A percentile compares a stretch with the other conserved stretches of the same genome.
Evolutionary conservation across 2,329 filamentous ascomycete species (phyloP).

Genomic region (Aspergillus sp.): DNA sequence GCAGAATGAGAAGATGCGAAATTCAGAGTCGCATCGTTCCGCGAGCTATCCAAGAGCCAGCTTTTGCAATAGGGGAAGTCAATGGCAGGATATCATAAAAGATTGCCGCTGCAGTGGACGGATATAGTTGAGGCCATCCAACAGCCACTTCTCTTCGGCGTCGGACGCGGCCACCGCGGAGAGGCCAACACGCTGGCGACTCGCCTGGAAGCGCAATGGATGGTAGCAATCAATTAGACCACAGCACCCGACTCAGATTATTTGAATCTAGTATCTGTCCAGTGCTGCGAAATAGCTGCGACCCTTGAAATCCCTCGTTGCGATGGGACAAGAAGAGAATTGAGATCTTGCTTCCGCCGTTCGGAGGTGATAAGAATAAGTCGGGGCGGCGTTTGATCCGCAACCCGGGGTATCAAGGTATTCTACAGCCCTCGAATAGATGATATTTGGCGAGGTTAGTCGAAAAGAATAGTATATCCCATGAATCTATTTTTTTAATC

Average conservation of each 20-base stretch:
- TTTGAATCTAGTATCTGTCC: neutral
- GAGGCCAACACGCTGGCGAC: neutral
- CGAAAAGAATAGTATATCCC: neutral
- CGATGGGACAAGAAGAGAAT: constrained; percentile 4
- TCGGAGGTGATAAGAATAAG: constrained; percentile 13
- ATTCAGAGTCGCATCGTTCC: neutral
- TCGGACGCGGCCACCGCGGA: neutral
- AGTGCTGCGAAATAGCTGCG: neutral
- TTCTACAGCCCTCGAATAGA: neutral
- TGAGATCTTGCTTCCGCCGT: constrained; percentile 8
- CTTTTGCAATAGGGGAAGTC: neutral
- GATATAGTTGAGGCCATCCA: neutral
- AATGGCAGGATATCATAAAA: neutral
- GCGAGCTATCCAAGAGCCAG: neutral
- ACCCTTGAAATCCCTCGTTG: neutral
- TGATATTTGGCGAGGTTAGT: no score
- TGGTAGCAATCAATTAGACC: neutral
- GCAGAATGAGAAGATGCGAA: neutral
- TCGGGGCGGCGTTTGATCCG: constrained; percentile 17
- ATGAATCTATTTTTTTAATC: neutral
- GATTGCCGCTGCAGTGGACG: neutral
- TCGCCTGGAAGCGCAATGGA: neutral
- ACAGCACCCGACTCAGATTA: neutral
- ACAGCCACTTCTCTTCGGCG: neutral
- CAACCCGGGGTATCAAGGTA: neutral